Percentiles rank a stretch among this genome's conserved stretches.
Evolutionary conservation across 352 stramenopile species (phyloP).

Genomic region (Aphanomyces cochlioides): DNA sequence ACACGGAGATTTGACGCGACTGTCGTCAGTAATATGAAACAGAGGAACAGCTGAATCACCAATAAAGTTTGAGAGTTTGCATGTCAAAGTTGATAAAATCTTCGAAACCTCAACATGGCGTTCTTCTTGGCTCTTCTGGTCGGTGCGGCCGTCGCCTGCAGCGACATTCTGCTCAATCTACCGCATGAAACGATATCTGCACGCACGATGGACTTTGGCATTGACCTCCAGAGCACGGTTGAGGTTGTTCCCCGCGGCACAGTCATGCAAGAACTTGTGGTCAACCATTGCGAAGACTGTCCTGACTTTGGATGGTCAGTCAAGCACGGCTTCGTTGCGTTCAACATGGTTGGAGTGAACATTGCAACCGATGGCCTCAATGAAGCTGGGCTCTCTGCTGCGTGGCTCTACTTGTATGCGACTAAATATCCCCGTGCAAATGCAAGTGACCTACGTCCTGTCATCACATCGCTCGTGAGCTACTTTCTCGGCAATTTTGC

Average conservation of each 20-base stretch:
- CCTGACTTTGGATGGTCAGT: conserved; percentile 15
- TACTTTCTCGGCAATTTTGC: conserved; percentile 29
- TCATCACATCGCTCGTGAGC: conserved; percentile 15
- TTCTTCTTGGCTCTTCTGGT: neutral
- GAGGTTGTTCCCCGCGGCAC: conserved; percentile 23
- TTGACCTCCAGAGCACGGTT: conserved; percentile 8
- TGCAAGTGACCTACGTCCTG: conserved; percentile 1
- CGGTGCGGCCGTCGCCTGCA: conserved; percentile 7
- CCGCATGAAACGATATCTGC: conserved; percentile 2
- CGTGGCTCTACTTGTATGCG: conserved; percentile 14
- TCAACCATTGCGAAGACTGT: conserved; percentile 19
- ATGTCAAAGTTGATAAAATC: no score
- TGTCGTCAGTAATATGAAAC: no score
- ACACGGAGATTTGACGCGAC: no score
- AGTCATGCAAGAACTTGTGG: conserved; percentile 17
- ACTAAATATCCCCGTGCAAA: conserved; percentile 14
- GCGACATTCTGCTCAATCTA: conserved; percentile 9
- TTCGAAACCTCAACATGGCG: no score
- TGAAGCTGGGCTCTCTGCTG: conserved; percentile 22
- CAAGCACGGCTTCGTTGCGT: conserved; percentile 20
- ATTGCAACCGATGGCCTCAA: conserved; percentile 18
- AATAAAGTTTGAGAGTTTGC: no score
- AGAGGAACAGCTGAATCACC: no score
- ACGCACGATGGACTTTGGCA: conserved; percentile 22
- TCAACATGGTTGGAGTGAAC: conserved; percentile 28